Base-by-base conservation (phyloP, 441 rosid species). In the Erodium texanum region DNA sequence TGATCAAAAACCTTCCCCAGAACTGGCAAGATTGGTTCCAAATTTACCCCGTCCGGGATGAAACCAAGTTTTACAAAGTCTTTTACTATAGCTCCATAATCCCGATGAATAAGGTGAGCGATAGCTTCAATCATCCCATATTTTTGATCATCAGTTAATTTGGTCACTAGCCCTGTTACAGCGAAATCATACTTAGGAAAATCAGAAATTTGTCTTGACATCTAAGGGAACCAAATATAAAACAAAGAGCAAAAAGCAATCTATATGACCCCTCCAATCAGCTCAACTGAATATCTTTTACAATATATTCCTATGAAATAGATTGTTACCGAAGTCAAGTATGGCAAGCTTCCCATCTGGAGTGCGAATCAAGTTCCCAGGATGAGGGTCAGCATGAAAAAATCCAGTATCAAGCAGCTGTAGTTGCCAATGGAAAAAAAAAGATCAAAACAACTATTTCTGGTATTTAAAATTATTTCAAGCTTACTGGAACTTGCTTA, bases 381-480 rank as follows among this genome's bases (percentile, higher is more conserved):
- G 99, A 81, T 93, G 99, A 70, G 99, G 99, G 70, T 93, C 97
- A 58, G 99, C 99, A 82, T 93, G 99, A 84, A 93, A 93, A 85
- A 93, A 84, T 24, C 99, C 99, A 64, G 97, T 91, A 73, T 91
- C 99, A 75, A 93, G 97, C 78, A 93, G 74, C 99, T 91, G 88
- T 52, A 78, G 78, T 36, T 76, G 24, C 64, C 73, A 65, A 68
- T 65, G 36, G 41, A 36, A 36, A 72, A 12, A 36, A 18, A 9
- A 43, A 5, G 16, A 19, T 15, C 56, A 48, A 69, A 58, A 56
- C 27, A 65, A 34, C 62, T n/a, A 74, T 45, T 64, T 45, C 16
- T 62, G 2, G 45, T 12, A 36, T 20, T 62, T 32, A n/a, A 59
- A 10, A 61, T 61, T 61, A 24, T 23, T 6, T 61, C 64, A 24